Conservation (phyloP, 257 asterid species). For the Paulownia fortunei region DNA sequence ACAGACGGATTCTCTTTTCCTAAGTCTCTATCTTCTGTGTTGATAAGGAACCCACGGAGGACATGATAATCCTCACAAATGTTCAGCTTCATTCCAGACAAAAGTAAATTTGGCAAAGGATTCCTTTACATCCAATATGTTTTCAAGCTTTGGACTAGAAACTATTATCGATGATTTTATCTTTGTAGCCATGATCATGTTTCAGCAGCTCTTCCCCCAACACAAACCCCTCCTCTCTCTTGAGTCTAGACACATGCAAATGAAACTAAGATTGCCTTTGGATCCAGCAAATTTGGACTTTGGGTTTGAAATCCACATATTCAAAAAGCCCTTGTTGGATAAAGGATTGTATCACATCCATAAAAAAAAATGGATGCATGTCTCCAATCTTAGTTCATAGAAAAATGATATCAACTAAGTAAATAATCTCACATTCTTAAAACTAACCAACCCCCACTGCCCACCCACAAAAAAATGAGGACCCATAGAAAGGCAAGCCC, state of each 20-base stretch:
- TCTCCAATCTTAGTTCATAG: not conserved
- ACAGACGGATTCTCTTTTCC: conserved; percentile 36
- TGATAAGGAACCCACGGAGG: conserved; percentile 52
- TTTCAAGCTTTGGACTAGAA: conserved; percentile 9
- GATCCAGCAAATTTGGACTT: not conserved
- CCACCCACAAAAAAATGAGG: not conserved
- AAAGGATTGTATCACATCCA: not conserved
- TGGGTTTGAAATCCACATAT: not conserved
- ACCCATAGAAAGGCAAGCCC: not conserved
- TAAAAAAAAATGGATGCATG: not conserved
- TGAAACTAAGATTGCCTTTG: not conserved
- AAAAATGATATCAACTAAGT: not conserved
- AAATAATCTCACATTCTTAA: not conserved
- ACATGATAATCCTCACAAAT: conserved; percentile 32
- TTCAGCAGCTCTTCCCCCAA: not conserved
- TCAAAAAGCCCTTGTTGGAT: not conserved
- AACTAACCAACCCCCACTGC: not conserved
- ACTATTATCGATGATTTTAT: not conserved
- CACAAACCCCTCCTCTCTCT: not conserved
- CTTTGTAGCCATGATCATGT: conserved; percentile 6
- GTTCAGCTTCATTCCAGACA: conserved; percentile 27
- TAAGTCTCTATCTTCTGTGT: conserved; percentile 30
- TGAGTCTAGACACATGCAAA: not conserved
- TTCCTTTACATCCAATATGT: conserved; percentile 28
- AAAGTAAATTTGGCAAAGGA: conserved; percentile 38